A percentile compares a stretch with the other conserved stretches of the same genome.
Evolutionary conservation across 768 basidiomycete genomes (phyloP).

Genomic region (Mycena venus): DNA sequence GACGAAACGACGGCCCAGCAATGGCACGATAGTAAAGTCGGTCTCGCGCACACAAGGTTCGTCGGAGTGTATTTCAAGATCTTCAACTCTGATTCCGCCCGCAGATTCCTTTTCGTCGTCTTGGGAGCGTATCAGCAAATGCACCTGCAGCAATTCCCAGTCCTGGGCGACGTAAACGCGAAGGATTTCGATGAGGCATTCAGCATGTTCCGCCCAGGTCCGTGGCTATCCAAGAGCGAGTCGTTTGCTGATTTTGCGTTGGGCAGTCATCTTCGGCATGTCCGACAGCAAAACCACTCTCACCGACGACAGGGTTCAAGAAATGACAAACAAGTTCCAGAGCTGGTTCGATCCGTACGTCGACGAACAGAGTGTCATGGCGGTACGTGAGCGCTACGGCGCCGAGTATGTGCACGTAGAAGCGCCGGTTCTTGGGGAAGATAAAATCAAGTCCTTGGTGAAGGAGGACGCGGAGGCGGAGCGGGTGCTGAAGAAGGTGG

Average conservation of each 20-base stretch:
- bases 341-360: background rate
- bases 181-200: background rate
- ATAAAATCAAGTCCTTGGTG: background rate
- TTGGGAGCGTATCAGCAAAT: background rate
- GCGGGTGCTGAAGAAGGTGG: background rate
- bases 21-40: constrained; percentile 50
- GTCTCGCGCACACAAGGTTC: constrained; percentile 49
- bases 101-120: background rate
- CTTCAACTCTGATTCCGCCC: no score
- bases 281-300: background rate
- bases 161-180: background rate
- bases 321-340: background rate
- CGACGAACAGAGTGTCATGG: background rate
- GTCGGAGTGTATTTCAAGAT: background rate
- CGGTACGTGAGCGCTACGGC: background rate
- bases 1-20: constrained; percentile 43
- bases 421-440: background rate
- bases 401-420: background rate
- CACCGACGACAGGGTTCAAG: background rate
- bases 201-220: background rate
- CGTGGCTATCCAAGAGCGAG: no score
- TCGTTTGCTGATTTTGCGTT: no score
- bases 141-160: background rate
- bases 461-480: background rate
- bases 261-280: background rate